A percentile compares a stretch with the other conserved stretches of the same genome.
These are phyloP conservation scores for Pyrenophora tritici-repentis DNA, from an alignment of 2,329 filamentous ascomycete species.

Conservation along the genomic window DNA sequence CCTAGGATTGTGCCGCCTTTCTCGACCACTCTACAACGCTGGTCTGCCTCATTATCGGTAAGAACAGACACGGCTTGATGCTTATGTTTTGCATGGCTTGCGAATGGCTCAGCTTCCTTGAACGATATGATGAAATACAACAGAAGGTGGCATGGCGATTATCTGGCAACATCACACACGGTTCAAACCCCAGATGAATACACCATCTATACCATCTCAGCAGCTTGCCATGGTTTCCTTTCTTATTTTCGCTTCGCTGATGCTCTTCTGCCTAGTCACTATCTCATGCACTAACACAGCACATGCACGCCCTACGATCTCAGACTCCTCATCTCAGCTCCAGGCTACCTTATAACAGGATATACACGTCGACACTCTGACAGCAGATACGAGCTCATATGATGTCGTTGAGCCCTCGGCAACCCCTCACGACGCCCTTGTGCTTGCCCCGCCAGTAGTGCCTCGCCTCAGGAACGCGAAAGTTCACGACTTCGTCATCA, in stretches of 20 bases:
- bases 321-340: not conserved
- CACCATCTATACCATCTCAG: slow-evolving; percentile 1
- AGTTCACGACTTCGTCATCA: slow-evolving; percentile 29
- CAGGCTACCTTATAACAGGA: not conserved
- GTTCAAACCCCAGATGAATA: slow-evolving; percentile 12
- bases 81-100: slow-evolving; percentile 33
- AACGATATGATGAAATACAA: slow-evolving; percentile 11
- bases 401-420: slow-evolving; percentile 8
- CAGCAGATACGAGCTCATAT: slow-evolving; percentile 13
- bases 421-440: slow-evolving; percentile 22
- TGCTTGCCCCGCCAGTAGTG: slow-evolving; percentile 12
- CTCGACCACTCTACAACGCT: not conserved
- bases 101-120: slow-evolving; percentile 17
- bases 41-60: not conserved
- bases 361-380: slow-evolving; percentile 8
- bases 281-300: too few relatives aligned
- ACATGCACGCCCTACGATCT: not conserved
- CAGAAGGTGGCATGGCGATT: slow-evolving; percentile 8
- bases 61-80: slow-evolving; percentile 21
- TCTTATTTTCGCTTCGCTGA: not conserved
- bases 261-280: not conserved
- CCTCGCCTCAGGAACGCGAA: slow-evolving; percentile 23
- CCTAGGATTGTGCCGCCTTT: not conserved
- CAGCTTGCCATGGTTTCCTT: not conserved
- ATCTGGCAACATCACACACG: slow-evolving; percentile 3